Percentiles rank a stretch among this genome's conserved stretches.
Conservation (phyloP, 148 eudicot species). For the Persicaria tinctoria region DNA sequence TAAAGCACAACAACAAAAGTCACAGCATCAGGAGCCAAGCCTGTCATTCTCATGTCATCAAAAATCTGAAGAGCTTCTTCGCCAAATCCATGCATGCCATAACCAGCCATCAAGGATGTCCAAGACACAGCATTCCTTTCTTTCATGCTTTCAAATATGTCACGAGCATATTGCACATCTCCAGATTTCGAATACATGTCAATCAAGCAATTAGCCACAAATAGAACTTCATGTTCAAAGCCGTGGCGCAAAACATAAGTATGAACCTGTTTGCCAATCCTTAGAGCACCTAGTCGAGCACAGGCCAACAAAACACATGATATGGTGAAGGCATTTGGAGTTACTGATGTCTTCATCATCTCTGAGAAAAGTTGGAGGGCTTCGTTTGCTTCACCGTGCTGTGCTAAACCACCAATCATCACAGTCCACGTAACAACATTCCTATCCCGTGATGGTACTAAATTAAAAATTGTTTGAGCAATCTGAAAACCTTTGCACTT, state of each 20-base stretch:
- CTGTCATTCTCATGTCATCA: slow-evolving; percentile 42
- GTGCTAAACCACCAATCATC: slow-evolving; percentile 77
- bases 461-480: slow-evolving; percentile 48
- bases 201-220: slow-evolving; percentile 58
- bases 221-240: slow-evolving; percentile 36
- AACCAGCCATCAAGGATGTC: slow-evolving; percentile 76
- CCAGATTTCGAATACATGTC: slow-evolving; percentile 83
- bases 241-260: slow-evolving; percentile 45
- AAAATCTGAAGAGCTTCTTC: slow-evolving; percentile 55
- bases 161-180: slow-evolving; percentile 46
- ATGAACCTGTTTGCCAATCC: slow-evolving; percentile 63
- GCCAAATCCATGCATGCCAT: slow-evolving; percentile 79
- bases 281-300: slow-evolving; percentile 52
- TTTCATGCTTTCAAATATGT: slow-evolving; percentile 51
- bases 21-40: slow-evolving; percentile 46
- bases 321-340: slow-evolving; percentile 63
- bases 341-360: slow-evolving; percentile 33
- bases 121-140: slow-evolving; percentile 61
- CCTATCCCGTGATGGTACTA: slow-evolving; percentile 29
- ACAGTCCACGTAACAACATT: slow-evolving; percentile 77
- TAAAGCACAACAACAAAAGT: slow-evolving; percentile 70
- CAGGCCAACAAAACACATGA: slow-evolving; percentile 69
- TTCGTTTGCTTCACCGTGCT: slow-evolving; percentile 66
- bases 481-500: slow-evolving; percentile 43
- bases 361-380: slow-evolving; percentile 52